Evolutionary conservation across 2,329 filamentous ascomycete genomes (phyloP), one percentile per base, ranked within the genome.

Genomic region (Colletotrichum sublineola): DNA sequence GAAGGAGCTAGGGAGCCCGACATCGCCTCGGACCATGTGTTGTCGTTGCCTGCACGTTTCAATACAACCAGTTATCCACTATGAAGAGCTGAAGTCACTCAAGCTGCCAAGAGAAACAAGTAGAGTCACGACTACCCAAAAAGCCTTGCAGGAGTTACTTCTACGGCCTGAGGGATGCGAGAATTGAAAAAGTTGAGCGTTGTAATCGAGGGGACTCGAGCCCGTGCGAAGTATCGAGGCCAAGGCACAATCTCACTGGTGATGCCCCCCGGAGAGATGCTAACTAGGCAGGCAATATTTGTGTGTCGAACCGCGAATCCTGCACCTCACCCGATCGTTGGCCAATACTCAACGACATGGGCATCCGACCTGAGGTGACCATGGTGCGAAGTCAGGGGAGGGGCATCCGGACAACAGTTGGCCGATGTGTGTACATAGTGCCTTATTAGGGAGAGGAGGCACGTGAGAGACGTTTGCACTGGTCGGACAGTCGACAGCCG

Each of bases 391-490:
- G 42, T 7, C 42, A 15, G 24, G 33, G 6, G 8, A 20, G 15
- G 29, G 14, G 7, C 5, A 31, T 14, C 5, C 20, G 44, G 31
- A 31, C 9, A 11, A 20, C 44, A n/a, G 44, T 33, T 63, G 60
- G 60, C 60, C 24, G 7, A 38, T 52, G 46, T 29, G 12, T 2
- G 20, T 33, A 29, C 42, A 15, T 20, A 44, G 15, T 44, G 8
- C 15, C 18, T 5, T 42, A 42, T 4, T 42, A n/a, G 18, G 44
- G 44, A 14, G 31, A 20, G 31, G 33, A 63, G 44, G 62, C 62
- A 64, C 62, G 50, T 64, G 48, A 64, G 48, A 33, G 62, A 36
- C 18, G 42, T 24, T n/a, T 42, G 38, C 14, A 66, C 40, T 40
- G n/a, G 52, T 38, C 18, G 20, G 29, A 46, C 18, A 24, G 48